phyloP scores from a whole-genome alignment of 805 yeast species.

The Saccharomycopsis lassenensis region DNA sequence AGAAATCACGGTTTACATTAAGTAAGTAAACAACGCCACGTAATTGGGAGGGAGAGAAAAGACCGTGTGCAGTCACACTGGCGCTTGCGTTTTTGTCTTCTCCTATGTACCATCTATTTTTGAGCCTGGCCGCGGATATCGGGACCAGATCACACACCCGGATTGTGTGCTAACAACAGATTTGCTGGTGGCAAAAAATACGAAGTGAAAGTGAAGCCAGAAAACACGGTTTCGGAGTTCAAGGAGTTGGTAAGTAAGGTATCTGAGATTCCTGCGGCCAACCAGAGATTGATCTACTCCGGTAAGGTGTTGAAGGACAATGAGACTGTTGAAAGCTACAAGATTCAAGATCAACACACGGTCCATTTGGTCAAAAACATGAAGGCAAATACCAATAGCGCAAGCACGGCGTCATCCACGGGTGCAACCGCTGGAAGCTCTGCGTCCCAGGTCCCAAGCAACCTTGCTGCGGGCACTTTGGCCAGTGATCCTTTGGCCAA shows the following conservation, averaged over 20 bases:
- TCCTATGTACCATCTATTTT: no score
- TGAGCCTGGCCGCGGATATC: no score
- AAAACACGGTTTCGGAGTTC: slow-evolving; percentile 52
- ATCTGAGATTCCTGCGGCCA: slow-evolving; percentile 59
- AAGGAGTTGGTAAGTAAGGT: slow-evolving; percentile 52
- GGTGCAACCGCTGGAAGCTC: slow-evolving; percentile 21
- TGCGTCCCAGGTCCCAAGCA: slow-evolving; percentile 46
- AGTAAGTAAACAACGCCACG: no score
- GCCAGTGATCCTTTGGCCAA: slow-evolving; percentile 86
- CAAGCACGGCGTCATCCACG: slow-evolving; percentile 21
- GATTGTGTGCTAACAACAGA: slow-evolving; percentile 5
- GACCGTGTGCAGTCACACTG: no score
- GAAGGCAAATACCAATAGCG: slow-evolving; percentile 21
- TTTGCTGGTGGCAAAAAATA: slow-evolving; percentile 68
- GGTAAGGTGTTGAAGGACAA: slow-evolving; percentile 87
- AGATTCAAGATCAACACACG: slow-evolving; percentile 77
- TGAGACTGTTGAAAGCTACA: slow-evolving; percentile 64
- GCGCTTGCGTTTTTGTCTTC: no score
- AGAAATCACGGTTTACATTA: no score
- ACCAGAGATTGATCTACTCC: slow-evolving; percentile 84
- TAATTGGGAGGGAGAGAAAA: no score
- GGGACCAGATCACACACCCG: no score
- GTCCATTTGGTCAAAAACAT: slow-evolving; percentile 69
- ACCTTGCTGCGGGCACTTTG: slow-evolving; percentile 79
- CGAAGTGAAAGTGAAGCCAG: slow-evolving; percentile 44